Evolutionary conservation across 805 yeast genomes (phyloP), one percentile per base, ranked within the genome.

Genomic region (Suhomyces canberraensis): DNA sequence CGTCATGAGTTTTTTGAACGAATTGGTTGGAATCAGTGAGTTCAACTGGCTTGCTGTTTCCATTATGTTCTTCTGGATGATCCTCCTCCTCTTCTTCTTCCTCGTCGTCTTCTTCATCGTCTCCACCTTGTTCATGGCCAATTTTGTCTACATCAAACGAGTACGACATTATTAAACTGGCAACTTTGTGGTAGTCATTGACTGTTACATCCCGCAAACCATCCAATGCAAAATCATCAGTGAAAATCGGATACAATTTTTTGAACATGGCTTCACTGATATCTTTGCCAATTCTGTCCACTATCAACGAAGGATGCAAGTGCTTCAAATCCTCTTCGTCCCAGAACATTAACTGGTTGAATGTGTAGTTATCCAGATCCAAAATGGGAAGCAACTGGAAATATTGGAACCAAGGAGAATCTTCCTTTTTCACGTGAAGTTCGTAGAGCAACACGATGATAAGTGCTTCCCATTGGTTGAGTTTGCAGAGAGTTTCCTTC

Each of bases 341-440:
- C 98, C 98, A 91, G 51, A 79, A 87, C 78, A 89, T 84, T 40
- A 89, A 73, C 24, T 81, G 81, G 50, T 80, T 72, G 58, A 83
- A 78, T 11, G 52, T 44, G 40, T 64, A 53, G 31, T 50, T 45
- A n/a, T 48, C 51, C 4, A 19, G 17, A 33, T 59, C 65, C 15
- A 33, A 33, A 13, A 64, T 37, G 0, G 98, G 98, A 27, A 91
- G 66, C 0, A 90, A 76, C 15, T 75, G 63, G 39, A 89, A 77
- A 57, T 91, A 91, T 1, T 78, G 71, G 35, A 54, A 57, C 95
- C 96, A 91, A 21, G 60, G 64, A 27, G 86, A 76, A 3, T 61
- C 41, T 1, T 58, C 61, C 3, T 71, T 69, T 22, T 72, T 48
- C 33, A 67, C 64, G 28, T 66, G 62, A 39, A 61, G 36, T 48